Percentiles rank a stretch among this genome's conserved stretches.
Conservation (phyloP, 441 rosid species). For the Adansonia rubrostipa region DNA sequence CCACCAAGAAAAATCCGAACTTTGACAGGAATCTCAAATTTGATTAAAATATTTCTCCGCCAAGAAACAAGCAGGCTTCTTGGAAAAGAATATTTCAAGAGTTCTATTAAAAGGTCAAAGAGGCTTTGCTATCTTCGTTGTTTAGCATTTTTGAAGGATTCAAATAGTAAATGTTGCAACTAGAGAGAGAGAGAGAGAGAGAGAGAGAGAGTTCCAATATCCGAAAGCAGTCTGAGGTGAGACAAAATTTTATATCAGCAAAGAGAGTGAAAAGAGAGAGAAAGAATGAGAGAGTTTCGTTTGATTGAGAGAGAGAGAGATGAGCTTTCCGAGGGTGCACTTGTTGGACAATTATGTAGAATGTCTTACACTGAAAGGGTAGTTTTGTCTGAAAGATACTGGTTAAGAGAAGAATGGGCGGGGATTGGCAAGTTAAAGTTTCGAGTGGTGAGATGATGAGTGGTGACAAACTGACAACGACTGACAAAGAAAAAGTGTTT, state of each 20-base stretch:
- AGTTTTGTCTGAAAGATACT: neutral
- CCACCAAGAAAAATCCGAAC: conserved; percentile 37
- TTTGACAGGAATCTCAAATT: conserved; percentile 30
- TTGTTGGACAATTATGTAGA: conserved; percentile 6
- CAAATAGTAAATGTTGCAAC: conserved; percentile 21
- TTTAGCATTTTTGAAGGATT: conserved; percentile 14
- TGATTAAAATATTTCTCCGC: conserved; percentile 9
- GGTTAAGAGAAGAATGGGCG: neutral
- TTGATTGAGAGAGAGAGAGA: conserved; percentile 10
- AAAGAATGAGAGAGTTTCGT: neutral
- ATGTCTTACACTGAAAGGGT: conserved; percentile 1
- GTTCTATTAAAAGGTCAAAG: conserved; percentile 15
- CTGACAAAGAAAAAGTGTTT: neutral
- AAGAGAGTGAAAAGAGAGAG: conserved; percentile 32
- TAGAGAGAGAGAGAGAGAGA: conserved; percentile 13
- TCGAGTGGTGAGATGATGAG: neutral
- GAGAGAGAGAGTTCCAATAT: conserved; percentile 32
- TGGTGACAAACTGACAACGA: conserved; percentile 17
- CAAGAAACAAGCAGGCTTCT: conserved; percentile 26
- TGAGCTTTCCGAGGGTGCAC: neutral
- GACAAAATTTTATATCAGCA: conserved; percentile 39
- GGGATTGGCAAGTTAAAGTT: neutral
- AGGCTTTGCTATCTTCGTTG: neutral
- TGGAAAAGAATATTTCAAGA: neutral
- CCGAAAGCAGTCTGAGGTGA: conserved; percentile 35